Evolutionary conservation across 78 protist species (phyloP).

Genomic region (Pigoraptor vietnamica): DNA sequence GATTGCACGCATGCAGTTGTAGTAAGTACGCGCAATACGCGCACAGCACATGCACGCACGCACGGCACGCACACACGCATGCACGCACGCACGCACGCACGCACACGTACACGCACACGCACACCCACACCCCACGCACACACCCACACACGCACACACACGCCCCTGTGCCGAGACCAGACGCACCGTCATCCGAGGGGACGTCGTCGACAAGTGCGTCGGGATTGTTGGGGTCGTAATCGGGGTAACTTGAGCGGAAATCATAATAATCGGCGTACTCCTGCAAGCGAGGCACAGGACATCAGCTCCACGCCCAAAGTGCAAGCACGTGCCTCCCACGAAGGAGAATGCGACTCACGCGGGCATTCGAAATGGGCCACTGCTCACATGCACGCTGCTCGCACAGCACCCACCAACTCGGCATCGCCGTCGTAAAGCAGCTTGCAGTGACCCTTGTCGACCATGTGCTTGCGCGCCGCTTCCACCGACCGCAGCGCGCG

Average conservation of each 20-base stretch:
- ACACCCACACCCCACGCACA: background rate
- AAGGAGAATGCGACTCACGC: too few species aligned
- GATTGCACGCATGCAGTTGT: too few species aligned
- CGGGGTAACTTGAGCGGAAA: conserved; percentile 31
- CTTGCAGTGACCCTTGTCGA: conserved; percentile 15
- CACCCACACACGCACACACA: background rate
- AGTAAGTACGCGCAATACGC: too few species aligned
- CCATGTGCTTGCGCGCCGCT: conserved; percentile 75
- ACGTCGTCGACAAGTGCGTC: background rate
- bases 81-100: background rate
- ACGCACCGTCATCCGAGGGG: background rate
- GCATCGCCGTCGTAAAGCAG: background rate
- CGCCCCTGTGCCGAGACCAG: background rate
- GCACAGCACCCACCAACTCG: background rate
- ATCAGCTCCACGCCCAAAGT: background rate
- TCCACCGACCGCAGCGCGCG: conserved; percentile 24
- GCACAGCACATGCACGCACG: too few species aligned
- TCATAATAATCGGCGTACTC: conserved; percentile 71
- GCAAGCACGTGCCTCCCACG: too few species aligned
- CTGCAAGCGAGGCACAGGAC: background rate
- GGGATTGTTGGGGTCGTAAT: conserved; percentile 11
- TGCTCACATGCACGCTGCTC: conserved; percentile 35
- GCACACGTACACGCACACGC: background rate
- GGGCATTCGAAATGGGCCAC: too few species aligned
- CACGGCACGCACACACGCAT: background rate